Evolutionary conservation across 768 basidiomycete species (phyloP).

Genomic region (Filobasidium floriforme): DNA sequence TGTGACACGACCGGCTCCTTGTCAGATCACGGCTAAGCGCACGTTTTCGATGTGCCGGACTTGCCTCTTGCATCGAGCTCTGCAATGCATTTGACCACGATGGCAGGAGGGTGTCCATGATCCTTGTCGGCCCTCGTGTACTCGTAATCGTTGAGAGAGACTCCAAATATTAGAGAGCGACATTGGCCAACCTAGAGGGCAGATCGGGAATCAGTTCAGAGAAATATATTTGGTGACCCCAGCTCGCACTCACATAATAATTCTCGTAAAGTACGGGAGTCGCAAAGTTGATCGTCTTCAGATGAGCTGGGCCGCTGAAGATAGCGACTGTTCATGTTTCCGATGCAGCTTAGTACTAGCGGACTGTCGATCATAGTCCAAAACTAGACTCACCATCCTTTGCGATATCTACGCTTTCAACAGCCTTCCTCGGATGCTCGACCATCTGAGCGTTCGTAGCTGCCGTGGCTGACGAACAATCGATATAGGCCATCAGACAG

Average conservation of each 20-base stretch:
- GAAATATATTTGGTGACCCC: slow-evolving; percentile 23
- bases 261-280: slow-evolving; percentile 40
- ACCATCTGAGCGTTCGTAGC: slow-evolving; percentile 69
- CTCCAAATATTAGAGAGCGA: slow-evolving; percentile 79
- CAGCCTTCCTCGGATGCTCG: slow-evolving; percentile 55
- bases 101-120: slow-evolving; percentile 57
- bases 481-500: slow-evolving; percentile 64
- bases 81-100: slow-evolving; percentile 68
- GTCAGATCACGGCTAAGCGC: neutral
- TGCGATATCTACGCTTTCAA: slow-evolving; percentile 63
- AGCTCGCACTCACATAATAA: slow-evolving; percentile 32
- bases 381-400: slow-evolving; percentile 54
- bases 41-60: slow-evolving; percentile 36
- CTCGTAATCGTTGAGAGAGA: slow-evolving; percentile 80
- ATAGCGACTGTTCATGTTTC: slow-evolving; percentile 27
- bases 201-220: slow-evolving; percentile 58
- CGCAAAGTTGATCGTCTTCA: slow-evolving; percentile 1
- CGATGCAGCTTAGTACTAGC: neutral
- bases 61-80: slow-evolving; percentile 67
- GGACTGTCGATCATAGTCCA: neutral
- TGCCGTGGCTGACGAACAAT: slow-evolving; percentile 71
- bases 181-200: slow-evolving; percentile 76
- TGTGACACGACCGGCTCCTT: slow-evolving; percentile 10
- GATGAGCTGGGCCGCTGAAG: neutral
- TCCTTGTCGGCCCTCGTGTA: slow-evolving; percentile 70